phyloP scores from a whole-genome alignment of 345 rosid genomes.

The Populus euphratica region DNA sequence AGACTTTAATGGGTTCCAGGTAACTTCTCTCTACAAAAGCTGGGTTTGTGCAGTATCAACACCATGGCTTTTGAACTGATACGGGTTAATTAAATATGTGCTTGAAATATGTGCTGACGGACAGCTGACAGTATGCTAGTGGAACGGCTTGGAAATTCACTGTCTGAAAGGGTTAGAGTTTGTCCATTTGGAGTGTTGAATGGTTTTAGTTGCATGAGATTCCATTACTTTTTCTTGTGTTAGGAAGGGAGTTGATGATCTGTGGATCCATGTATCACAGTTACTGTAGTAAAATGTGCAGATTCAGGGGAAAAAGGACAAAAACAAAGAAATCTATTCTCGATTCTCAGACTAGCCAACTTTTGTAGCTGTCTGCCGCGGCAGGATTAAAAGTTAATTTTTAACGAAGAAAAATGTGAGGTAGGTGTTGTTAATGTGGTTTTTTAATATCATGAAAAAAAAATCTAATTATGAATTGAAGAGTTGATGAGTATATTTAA shows the following conservation, averaged over 20 bases:
- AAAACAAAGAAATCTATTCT: too few species aligned
- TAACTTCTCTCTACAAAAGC: neutral
- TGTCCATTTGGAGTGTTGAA: neutral
- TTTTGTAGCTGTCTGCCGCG: too few species aligned
- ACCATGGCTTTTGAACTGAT: neutral
- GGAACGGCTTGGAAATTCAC: neutral
- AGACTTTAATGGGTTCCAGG: conserved; percentile 17
- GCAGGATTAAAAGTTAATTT: too few species aligned
- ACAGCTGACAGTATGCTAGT: neutral
- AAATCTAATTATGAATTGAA: too few species aligned
- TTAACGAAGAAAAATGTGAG: too few species aligned
- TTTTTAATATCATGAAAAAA: too few species aligned
- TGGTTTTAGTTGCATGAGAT: neutral
- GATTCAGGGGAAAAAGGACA: too few species aligned
- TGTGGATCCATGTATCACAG: neutral
- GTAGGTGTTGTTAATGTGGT: too few species aligned
- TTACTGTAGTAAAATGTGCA: too few species aligned
- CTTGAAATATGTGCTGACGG: neutral
- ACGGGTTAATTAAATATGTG: neutral
- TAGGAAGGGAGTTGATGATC: neutral
- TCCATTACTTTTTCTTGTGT: neutral
- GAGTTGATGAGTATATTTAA: too few species aligned
- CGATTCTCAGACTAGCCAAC: too few species aligned
- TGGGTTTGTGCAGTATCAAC: neutral
- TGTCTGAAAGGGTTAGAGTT: neutral